Conservation (phyloP, 306 rosid genomes). For the Cucumis sativus region DNA sequence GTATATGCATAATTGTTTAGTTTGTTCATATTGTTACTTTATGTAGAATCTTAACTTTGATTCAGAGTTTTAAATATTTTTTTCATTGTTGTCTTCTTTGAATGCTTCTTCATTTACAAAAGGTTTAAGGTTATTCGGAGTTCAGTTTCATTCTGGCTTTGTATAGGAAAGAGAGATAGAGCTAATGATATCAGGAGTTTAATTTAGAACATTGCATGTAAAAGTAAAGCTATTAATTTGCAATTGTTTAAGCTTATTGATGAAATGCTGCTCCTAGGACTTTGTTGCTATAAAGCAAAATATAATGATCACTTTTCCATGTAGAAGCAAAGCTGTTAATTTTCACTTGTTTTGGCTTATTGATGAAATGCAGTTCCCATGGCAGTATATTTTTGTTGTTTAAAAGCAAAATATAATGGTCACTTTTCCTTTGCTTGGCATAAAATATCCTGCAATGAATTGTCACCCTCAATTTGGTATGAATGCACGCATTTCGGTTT, state of each 20-base stretch:
- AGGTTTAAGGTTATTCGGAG: neutral
- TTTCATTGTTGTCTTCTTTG: neutral
- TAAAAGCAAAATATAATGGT: neutral
- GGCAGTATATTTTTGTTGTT: too few species aligned
- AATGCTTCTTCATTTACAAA: neutral
- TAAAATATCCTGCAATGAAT: neutral
- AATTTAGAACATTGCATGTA: neutral
- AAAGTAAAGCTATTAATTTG: neutral
- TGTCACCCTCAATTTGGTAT: neutral
- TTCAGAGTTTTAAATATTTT: neutral
- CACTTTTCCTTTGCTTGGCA: neutral
- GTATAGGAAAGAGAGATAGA: neutral
- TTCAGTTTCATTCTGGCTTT: neutral
- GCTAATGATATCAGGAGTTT: neutral
- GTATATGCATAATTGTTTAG: neutral
- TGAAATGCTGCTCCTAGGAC: too few species aligned
- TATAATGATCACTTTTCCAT: neutral
- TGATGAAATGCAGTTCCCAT: too few species aligned
- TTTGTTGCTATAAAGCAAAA: neutral
- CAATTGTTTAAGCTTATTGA: too few species aligned
- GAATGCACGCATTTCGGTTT: neutral
- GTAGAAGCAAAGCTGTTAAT: too few species aligned
- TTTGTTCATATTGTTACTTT: neutral
- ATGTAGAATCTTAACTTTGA: neutral
- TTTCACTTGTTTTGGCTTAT: too few species aligned